phyloP scores from a whole-genome alignment of 2,329 filamentous ascomycete species.

The Neofusicoccum sp. region DNA sequence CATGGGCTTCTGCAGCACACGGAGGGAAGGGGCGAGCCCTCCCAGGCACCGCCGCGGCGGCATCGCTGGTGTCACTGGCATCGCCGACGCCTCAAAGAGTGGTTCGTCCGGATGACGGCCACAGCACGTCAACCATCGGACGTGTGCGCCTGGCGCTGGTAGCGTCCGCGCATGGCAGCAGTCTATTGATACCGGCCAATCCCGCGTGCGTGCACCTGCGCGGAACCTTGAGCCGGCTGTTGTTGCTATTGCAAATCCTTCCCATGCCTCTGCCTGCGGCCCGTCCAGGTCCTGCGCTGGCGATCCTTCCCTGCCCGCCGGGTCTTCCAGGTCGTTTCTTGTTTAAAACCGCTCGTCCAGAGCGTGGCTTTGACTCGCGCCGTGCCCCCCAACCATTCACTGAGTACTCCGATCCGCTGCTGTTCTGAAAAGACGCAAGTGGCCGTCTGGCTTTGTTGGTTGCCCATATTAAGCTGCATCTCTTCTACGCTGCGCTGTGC shows the following conservation, averaged over 20 bases:
- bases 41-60: background rate
- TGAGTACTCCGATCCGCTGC: background rate
- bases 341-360: slow-evolving; percentile 2
- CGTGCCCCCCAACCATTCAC: background rate
- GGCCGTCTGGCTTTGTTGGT: background rate
- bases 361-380: background rate
- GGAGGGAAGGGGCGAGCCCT: background rate
- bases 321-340: background rate
- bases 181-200: background rate
- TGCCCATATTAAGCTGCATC: background rate
- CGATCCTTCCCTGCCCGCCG: slow-evolving; percentile 1
- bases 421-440: background rate
- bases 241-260: background rate
- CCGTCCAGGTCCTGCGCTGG: background rate
- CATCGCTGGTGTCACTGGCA: background rate
- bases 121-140: background rate
- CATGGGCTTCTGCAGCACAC: background rate
- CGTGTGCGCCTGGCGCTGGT: too few species aligned
- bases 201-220: background rate
- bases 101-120: background rate
- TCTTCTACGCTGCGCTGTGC: background rate
- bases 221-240: background rate
- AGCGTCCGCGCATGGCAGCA: background rate
- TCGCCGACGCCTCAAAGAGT: background rate
- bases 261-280: background rate